Conservation (phyloP, 139 green algal species). For the Diplosphaera chodatii region DNA sequence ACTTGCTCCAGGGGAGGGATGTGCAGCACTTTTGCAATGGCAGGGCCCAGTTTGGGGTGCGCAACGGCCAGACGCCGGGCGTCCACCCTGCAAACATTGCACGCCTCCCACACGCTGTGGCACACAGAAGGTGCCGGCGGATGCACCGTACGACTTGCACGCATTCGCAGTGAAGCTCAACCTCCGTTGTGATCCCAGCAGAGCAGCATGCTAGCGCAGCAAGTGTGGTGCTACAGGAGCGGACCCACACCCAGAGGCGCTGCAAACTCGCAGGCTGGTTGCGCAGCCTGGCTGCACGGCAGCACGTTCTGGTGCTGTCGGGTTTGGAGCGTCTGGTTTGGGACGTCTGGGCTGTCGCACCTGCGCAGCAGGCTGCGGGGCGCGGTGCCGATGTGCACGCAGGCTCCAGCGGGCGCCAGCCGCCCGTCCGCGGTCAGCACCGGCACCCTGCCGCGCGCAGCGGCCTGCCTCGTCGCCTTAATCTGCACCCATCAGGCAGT, state of each 20-base stretch:
- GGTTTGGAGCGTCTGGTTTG: neutral
- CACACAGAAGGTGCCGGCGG: too few species aligned
- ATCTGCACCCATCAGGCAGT: too few species aligned
- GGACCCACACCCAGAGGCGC: too few species aligned
- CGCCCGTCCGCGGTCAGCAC: constrained; percentile 27
- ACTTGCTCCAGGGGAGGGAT: constrained; percentile 35
- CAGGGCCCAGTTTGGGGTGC: constrained; percentile 29
- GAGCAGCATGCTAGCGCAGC: too few species aligned
- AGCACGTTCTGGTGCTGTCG: neutral
- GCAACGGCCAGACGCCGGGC: constrained; percentile 24
- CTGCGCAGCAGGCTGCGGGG: constrained; percentile 6
- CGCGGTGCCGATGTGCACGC: constrained; percentile 8
- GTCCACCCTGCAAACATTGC: constrained; percentile 37
- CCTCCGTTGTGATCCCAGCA: too few species aligned
- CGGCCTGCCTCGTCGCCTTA: neutral
- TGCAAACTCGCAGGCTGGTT: too few species aligned
- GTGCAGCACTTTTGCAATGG: constrained; percentile 25
- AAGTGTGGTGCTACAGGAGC: too few species aligned
- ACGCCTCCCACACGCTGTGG: too few species aligned
- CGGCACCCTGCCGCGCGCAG: constrained; percentile 6
- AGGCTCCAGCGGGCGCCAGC: constrained; percentile 21
- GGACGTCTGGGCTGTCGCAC: neutral
- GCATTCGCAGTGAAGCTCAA: too few species aligned
- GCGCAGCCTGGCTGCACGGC: too few species aligned
- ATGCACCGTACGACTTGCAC: too few species aligned